Evolutionary conservation across 306 rosid genomes (phyloP).

Genomic region (Senna tora): DNA sequence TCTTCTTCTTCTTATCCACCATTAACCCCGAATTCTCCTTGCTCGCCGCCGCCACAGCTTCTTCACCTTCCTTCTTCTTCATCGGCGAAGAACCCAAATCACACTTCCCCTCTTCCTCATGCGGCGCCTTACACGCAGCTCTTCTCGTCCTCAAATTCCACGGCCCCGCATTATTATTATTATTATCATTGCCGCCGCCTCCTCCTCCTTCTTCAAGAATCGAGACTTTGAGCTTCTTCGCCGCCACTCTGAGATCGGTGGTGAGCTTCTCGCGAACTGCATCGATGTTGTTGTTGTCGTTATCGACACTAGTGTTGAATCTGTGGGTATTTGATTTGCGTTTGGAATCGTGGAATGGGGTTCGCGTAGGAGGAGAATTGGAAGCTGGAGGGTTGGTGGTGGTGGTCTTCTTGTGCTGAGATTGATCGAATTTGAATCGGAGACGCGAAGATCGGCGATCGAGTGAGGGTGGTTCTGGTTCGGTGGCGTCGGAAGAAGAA

Average conservation of each 20-base stretch:
- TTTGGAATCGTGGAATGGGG: conserved; percentile 14
- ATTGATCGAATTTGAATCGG: conserved; percentile 26
- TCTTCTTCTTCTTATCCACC: conserved; percentile 44
- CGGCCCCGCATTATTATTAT: conserved; percentile 51
- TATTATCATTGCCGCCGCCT: too few relatives aligned
- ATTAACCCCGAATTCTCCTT: neutral
- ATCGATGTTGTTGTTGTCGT: conserved; percentile 24
- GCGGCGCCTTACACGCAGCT: conserved; percentile 58
- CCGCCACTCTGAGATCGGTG: conserved; percentile 44
- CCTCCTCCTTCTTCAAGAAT: conserved; percentile 30
- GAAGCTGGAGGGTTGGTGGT: conserved; percentile 29
- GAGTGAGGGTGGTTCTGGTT: conserved; percentile 23
- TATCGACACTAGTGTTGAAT: too few relatives aligned
- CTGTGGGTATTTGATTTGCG: conserved; percentile 27
- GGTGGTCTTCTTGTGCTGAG: conserved; percentile 19
- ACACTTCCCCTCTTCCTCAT: conserved; percentile 39
- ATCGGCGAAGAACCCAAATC: conserved; percentile 40
- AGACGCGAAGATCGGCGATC: conserved; percentile 39
- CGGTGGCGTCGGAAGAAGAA: neutral
- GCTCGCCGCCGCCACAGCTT: neutral
- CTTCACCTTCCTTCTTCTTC: conserved; percentile 30
- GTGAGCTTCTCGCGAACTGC: conserved; percentile 39
- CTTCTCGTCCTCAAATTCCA: conserved; percentile 68
- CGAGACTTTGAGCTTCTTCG: conserved; percentile 49
- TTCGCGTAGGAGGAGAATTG: neutral